Evolutionary conservation across 495 filamentous ascomycete species (phyloP).

Genomic region (Penicillium desertorum): DNA sequence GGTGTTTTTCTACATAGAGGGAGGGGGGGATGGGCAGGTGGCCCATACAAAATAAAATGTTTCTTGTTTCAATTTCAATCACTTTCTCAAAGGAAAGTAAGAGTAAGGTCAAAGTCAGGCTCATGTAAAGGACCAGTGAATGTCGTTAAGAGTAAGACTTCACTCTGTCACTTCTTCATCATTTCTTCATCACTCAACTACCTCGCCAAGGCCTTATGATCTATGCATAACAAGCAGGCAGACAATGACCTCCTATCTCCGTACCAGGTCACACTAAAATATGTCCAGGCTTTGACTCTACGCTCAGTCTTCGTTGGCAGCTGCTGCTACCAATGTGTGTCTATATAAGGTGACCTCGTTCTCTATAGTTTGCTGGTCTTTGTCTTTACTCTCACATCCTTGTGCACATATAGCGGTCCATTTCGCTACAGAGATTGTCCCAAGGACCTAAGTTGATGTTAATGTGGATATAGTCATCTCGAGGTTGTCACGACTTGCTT

Average conservation of each 20-base stretch:
- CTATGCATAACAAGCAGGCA: background rate
- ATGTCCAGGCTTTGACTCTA: background rate
- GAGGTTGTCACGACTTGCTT: background rate
- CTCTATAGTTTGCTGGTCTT: background rate
- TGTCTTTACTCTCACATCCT: background rate
- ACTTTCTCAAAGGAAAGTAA: background rate
- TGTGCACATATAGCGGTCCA: background rate
- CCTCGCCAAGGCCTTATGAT: background rate
- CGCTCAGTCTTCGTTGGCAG: background rate
- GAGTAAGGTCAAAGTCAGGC: background rate
- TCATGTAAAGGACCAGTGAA: background rate
- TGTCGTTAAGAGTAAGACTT: background rate
- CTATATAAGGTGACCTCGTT: background rate
- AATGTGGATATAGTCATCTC: background rate
- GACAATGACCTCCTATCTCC: background rate
- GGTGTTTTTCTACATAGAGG: background rate
- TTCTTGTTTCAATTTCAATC: background rate
- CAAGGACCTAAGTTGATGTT: background rate
- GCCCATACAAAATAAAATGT: background rate
- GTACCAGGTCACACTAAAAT: background rate
- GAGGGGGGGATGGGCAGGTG: background rate
- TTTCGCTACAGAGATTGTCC: background rate
- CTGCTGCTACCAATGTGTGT: background rate
- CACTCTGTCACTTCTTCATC: background rate
- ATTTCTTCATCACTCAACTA: background rate